A percentile compares a stretch with the other conserved stretches of the same genome.
These are phyloP conservation scores for Zoysia matrella DNA, from an alignment of 202 grass and related monocot genomes.

Conservation along the genomic window DNA sequence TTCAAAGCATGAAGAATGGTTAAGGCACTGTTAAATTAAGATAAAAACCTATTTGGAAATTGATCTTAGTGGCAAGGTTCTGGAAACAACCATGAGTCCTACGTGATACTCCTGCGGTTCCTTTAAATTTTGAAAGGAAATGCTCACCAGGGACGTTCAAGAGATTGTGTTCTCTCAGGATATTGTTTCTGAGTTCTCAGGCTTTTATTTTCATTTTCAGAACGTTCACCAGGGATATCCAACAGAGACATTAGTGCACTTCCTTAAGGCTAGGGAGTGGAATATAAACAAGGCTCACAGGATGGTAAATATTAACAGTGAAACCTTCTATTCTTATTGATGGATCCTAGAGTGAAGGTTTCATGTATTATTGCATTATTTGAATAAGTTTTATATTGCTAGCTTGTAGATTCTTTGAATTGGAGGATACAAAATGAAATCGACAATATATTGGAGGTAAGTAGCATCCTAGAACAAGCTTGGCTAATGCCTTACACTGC, in stretches of 20 bases:
- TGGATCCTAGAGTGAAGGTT: slow-evolving; percentile 26
- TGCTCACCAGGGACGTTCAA: background rate
- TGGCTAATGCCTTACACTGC: background rate
- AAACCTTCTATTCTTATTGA: slow-evolving; percentile 31
- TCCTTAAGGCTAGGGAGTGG: slow-evolving; percentile 94
- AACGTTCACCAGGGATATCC: slow-evolving; percentile 80
- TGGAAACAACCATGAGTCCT: background rate
- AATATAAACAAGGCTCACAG: slow-evolving; percentile 69
- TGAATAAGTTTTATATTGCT: slow-evolving; percentile 41
- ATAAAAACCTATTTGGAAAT: background rate
- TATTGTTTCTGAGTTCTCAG: slow-evolving; percentile 10
- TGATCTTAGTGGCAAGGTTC: background rate
- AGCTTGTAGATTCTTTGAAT: slow-evolving; percentile 86
- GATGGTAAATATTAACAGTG: slow-evolving; percentile 61
- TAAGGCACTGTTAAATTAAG: background rate
- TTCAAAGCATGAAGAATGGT: background rate
- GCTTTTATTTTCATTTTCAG: slow-evolving; percentile 52
- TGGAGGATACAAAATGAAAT: slow-evolving; percentile 95
- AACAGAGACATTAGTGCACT: slow-evolving; percentile 66
- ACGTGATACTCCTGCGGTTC: background rate
- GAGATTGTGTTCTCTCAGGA: slow-evolving; percentile 27
- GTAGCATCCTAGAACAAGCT: slow-evolving; percentile 23
- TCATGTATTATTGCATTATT: slow-evolving; percentile 29
- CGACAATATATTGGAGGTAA: slow-evolving; percentile 78
- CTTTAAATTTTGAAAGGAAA: slow-evolving; percentile 17